A percentile compares a stretch with the other conserved stretches of the same genome.
phyloP scores from a whole-genome alignment of 2,329 filamentous ascomycete species.

The Paecilomyces sp. region DNA sequence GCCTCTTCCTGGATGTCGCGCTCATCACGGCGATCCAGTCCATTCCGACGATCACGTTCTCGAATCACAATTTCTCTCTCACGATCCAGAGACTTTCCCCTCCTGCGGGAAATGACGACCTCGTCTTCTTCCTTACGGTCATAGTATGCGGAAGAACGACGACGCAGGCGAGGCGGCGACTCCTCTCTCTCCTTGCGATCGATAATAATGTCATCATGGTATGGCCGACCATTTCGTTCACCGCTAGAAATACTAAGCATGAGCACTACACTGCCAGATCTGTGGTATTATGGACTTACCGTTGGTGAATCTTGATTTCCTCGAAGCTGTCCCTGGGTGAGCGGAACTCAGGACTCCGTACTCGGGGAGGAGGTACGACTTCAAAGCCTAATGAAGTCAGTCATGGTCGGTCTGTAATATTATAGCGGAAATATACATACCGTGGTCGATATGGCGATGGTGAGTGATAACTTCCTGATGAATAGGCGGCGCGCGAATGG shows the following conservation, averaged over 20 bases:
- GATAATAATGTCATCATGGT: constrained; percentile 62
- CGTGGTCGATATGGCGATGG: constrained; percentile 81
- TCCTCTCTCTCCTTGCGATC: constrained; percentile 35
- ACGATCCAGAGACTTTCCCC: constrained; percentile 21
- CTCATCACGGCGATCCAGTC: constrained; percentile 20
- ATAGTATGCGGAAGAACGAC: constrained; percentile 12
- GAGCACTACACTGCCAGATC: neutral
- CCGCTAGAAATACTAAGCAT: constrained; percentile 15
- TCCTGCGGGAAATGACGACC: constrained; percentile 14
- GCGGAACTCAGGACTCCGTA: constrained; percentile 19
- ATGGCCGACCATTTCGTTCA: constrained; percentile 39
- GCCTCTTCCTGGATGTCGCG: constrained; percentile 48
- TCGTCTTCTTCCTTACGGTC: constrained; percentile 15
- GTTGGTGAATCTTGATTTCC: constrained; percentile 51
- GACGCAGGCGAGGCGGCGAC: constrained; percentile 32
- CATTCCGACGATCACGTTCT: constrained; percentile 7
- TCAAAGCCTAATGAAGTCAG: constrained; percentile 16
- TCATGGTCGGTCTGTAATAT: neutral
- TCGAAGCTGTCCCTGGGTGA: constrained; percentile 33
- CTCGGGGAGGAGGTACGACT: constrained; percentile 15
- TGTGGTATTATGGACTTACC: constrained; percentile 29
- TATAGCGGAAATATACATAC: constrained; percentile 34
- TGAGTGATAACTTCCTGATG: constrained; percentile 86
- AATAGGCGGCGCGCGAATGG: constrained; percentile 70
- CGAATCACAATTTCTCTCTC: constrained; percentile 16